Base-by-base conservation (phyloP, 179 eudicot species). In the Amaranthus tricolor region DNA sequence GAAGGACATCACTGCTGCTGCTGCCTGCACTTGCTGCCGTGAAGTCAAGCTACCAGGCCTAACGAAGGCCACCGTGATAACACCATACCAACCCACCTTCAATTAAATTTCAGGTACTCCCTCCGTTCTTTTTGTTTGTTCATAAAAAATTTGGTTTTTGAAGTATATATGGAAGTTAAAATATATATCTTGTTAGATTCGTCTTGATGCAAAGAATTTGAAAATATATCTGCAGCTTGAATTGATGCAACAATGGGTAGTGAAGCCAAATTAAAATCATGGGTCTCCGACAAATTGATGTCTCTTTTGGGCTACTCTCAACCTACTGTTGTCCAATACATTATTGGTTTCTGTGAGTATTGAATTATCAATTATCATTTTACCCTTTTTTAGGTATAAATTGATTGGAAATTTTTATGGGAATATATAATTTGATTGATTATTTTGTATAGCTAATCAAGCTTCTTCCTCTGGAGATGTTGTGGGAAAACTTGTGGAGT, bases 271-370 rank as follows among this genome's bases (percentile, higher is more conserved):
- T 78, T 95, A 71, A 93, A 88, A 80, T 80, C 87, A 51, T 95
- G 99, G 99, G 96, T 95, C 8, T 93, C 98, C 2, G 99, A 95
- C 80, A 88, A 83, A 78, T 81, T 95, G 80, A 90, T 93, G 81
- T 84, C 97, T 1, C 84, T 95, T 31, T 72, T 91, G 65, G 97
- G 93, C 11, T 93, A 85, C 61, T 89, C 98, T 9, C 86, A 87
- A 66, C 84, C 93, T 5, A 81, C 93, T 7, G 85, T 95, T 6
- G 98, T 93, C 17, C 90, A 88, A 67, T 93, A 85, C 54, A 85
- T 91, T 11, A 89, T 95, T 78, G 89, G 90, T 8, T 70, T 88
- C 50, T 66, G 79, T 77, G 56, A 74, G 73, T 77, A 9, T 40
- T 52, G 4, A 54, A 24, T 15, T 17, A 13, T 31, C 57, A 6